phyloP scores from a whole-genome alignment of 805 yeast species.

The Yarrowia osloensis region DNA sequence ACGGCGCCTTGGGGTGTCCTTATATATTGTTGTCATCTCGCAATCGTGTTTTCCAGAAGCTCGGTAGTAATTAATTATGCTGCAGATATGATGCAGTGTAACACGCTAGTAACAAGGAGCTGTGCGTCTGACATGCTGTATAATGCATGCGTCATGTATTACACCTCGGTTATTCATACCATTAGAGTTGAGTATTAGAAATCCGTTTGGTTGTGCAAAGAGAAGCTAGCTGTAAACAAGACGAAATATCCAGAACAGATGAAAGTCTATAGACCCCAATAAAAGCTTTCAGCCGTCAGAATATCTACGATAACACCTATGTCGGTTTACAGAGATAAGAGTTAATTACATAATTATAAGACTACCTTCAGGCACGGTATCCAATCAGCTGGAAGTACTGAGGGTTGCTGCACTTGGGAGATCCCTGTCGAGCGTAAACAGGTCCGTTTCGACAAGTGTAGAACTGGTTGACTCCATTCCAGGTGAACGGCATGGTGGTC shows the following conservation, averaged over 20 bases:
- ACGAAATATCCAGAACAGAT: no score
- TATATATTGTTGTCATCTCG: not conserved
- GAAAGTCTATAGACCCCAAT: no score
- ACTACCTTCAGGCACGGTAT: not conserved
- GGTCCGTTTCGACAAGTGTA: slow-evolving; percentile 1
- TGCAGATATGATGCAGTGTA: not conserved
- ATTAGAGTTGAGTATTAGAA: not conserved
- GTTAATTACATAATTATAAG: not conserved
- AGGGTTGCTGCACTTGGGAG: slow-evolving; percentile 9
- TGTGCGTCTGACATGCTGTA: not conserved
- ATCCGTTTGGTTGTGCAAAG: no score
- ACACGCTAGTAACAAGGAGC: not conserved
- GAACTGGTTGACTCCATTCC: slow-evolving; percentile 4
- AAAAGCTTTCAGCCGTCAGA: no score
- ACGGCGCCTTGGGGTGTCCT: not conserved
- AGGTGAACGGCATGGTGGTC: slow-evolving; percentile 1
- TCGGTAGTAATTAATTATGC: not conserved
- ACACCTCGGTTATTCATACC: not conserved
- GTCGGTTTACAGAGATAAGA: not conserved
- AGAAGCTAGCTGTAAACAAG: no score
- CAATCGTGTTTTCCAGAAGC: not conserved
- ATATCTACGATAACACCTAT: no score
- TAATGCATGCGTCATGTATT: not conserved
- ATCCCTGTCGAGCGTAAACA: slow-evolving; percentile 1
- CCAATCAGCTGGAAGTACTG: slow-evolving; percentile 20